These are phyloP conservation scores for Paecilomyces variotii DNA, from an alignment of 2,329 filamentous ascomycete genomes.

Conservation along the genomic window DNA sequence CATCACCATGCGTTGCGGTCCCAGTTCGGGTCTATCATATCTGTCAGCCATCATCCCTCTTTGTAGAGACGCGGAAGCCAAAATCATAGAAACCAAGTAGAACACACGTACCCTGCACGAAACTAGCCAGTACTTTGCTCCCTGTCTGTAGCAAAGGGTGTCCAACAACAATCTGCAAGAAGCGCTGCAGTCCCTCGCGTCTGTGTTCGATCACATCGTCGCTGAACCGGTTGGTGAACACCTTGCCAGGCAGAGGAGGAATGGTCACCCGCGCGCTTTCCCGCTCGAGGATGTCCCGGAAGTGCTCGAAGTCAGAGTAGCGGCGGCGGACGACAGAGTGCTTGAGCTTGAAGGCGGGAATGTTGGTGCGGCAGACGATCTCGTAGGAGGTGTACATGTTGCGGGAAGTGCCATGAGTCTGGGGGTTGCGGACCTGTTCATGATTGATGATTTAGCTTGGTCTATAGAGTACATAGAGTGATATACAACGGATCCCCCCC, in stretches of 20 bases:
- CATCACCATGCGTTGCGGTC: constrained; percentile 76
- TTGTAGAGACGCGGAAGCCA: not conserved
- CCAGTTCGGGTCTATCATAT: constrained; percentile 53
- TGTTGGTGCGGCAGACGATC: constrained; percentile 96
- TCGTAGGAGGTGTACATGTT: constrained; percentile 99
- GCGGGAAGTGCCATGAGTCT: constrained; percentile 88
- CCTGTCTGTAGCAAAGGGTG: constrained; percentile 95
- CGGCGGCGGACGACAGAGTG: constrained; percentile 80
- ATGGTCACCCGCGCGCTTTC: constrained; percentile 93
- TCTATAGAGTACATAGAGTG: too few relatives aligned
- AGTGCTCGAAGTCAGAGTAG: constrained; percentile 98
- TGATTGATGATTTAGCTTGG: constrained; percentile 1
- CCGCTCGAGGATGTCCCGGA: constrained; percentile 94
- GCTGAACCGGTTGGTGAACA: constrained; percentile 95
- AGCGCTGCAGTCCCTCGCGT: constrained; percentile 83
- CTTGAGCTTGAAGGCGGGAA: constrained; percentile 95
- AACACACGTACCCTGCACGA: constrained; percentile 72
- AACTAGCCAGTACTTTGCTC: constrained; percentile 90
- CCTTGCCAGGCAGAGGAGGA: constrained; percentile 89
- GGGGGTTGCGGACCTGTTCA: constrained; percentile 75
- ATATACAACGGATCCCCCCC: not conserved
- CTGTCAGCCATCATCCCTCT: constrained; percentile 8
- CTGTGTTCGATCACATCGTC: constrained; percentile 97
- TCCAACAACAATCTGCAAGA: constrained; percentile 93
- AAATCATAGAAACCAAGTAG: not conserved